Base-by-base conservation (phyloP, 768 basidiomycete species). In the Lentinula detonsa region DNA sequence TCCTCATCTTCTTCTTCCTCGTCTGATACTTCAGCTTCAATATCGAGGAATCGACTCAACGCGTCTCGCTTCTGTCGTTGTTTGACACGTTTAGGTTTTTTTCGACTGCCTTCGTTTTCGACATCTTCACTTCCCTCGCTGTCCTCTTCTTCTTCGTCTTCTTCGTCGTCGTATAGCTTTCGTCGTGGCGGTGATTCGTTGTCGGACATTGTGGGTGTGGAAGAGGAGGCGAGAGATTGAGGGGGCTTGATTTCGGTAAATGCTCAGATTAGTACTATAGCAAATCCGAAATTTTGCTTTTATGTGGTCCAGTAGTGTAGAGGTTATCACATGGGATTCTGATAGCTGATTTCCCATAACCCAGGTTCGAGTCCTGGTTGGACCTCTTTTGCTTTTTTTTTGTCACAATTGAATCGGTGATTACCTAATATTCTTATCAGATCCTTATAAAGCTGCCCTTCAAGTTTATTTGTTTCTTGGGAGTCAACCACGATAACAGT, bases 21-120 rank as follows among this genome's bases (percentile, higher is more conserved):
- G 34, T 97, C 95, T 66, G 94, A 94, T 18, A 96, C 95, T 71
- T 94, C 93, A 59, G 94, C 95, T 76, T 96, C 93, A 60, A 95
- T 82, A 84, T 98, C 97, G 66, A 98, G 79, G 87, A 95, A 99
- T 65, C 88, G 87, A 70, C 85, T 90, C 28, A 84, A 81, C 16
- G 80, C 77, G 58, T 76, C 74, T 54, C 84, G 83, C 73, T 83
- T 88, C 71, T 89, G 88, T 62, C 86, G 83, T 62, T 82, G 85
- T 85, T 89, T 90, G 59, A 81, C 77, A 46, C 85, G 80, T 71
- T 88, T 88, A 6, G 37, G 37, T 39, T 39, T 39, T 67, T 75
- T 81, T 42, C 78, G 78, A 62, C 78, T 75, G 65, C 78, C 66
- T 31, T 84, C 76, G 61, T 75, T 61, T 56, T 78, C 68, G 57